These are phyloP conservation scores for Laguncularia racemosa DNA, from an alignment of 345 rosid genomes.

Conservation along the genomic window DNA sequence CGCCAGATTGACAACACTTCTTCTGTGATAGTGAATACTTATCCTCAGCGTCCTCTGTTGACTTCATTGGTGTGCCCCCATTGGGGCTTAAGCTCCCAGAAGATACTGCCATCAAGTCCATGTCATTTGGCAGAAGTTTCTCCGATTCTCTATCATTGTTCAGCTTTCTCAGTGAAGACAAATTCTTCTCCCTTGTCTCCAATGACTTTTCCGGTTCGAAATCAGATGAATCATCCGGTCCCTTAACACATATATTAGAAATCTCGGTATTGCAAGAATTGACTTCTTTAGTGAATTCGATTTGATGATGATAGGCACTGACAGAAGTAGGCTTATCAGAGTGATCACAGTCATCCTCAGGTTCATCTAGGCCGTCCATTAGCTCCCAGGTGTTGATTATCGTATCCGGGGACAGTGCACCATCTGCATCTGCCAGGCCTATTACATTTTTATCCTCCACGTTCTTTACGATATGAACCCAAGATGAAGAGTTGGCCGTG, in stretches of 20 bases:
- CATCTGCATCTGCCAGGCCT: constrained; percentile 14
- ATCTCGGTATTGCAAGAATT: constrained; percentile 17
- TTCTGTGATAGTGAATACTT: constrained; percentile 13
- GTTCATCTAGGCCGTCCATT: constrained; percentile 83
- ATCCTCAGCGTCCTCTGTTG: constrained; percentile 22
- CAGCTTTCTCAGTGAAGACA: constrained; percentile 31
- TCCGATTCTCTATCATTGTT: constrained; percentile 71
- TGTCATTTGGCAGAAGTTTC: constrained; percentile 50
- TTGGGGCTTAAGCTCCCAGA: constrained; percentile 39
- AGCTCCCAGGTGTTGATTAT: constrained; percentile 96
- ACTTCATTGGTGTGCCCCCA: constrained; percentile 11
- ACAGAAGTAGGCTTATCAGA: constrained; percentile 6
- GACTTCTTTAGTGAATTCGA: constrained; percentile 12
- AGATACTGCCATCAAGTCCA: constrained; percentile 63
- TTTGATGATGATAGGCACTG: neutral
- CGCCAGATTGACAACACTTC: constrained; percentile 9
- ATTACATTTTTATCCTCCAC: constrained; percentile 6
- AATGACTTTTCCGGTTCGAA: constrained; percentile 4
- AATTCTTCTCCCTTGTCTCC: constrained; percentile 7
- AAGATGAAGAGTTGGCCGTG: constrained; percentile 6
- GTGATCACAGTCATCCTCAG: constrained; percentile 23
- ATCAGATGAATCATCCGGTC: neutral
- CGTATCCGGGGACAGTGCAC: constrained; percentile 54
- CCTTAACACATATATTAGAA: neutral
- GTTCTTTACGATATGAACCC: constrained; percentile 15